phyloP scores from a whole-genome alignment of 257 asterid genomes.

The Solanum ossicruentum region DNA sequence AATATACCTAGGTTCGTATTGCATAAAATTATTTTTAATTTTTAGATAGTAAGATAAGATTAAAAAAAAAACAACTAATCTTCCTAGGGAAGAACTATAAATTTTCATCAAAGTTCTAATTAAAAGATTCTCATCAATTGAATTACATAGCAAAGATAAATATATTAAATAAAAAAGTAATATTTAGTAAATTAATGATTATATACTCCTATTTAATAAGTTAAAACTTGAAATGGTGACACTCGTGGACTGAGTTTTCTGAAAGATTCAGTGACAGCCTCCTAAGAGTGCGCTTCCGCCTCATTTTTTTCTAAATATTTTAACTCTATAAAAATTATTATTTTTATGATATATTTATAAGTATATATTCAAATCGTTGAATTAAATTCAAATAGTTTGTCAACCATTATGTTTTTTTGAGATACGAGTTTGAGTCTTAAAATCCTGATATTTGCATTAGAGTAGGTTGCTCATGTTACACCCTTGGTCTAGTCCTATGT shows the following conservation, averaged over 20 bases:
- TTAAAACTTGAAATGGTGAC: background rate
- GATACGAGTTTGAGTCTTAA: too few species aligned
- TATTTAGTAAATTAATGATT: background rate
- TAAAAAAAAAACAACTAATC: background rate
- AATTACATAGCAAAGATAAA: background rate
- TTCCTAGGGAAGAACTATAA: background rate
- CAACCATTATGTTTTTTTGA: background rate
- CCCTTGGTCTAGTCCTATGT: too few species aligned
- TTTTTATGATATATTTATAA: background rate
- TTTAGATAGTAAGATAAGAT: background rate
- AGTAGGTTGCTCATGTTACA: background rate
- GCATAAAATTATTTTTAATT: too few species aligned
- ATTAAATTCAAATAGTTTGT: fast-evolving
- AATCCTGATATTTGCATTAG: too few species aligned
- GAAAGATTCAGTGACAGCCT: background rate
- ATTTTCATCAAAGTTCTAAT: background rate
- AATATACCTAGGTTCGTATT: fast-evolving
- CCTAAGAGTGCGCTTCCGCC: background rate
- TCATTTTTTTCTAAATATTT: background rate
- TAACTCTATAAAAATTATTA: background rate
- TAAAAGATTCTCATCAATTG: background rate
- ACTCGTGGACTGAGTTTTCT: background rate
- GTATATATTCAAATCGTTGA: fast-evolving
- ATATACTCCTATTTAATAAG: background rate
- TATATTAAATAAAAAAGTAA: background rate